These are phyloP conservation scores for Nemophila menziesii DNA, from an alignment of 257 asterid species.

Conservation along the genomic window DNA sequence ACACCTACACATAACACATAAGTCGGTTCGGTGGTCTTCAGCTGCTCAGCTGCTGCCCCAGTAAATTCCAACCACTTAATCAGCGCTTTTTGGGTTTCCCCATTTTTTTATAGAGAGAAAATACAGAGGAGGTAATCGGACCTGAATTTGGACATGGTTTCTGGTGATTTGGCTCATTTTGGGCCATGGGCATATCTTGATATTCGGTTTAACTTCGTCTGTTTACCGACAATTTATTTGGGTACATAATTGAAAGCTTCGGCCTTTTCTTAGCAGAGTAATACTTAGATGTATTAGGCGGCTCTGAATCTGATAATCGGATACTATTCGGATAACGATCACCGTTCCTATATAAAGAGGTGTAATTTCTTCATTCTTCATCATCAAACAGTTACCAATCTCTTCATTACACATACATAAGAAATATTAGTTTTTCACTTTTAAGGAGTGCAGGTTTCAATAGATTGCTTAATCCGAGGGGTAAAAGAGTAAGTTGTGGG, in stretches of 20 bases:
- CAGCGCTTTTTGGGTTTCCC: too few relatives aligned
- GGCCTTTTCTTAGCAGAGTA: conserved; percentile 1
- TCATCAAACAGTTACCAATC: background rate
- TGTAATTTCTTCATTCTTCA: conserved; percentile 1
- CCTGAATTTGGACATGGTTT: conserved; percentile 6
- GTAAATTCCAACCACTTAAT: too few relatives aligned
- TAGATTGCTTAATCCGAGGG: background rate
- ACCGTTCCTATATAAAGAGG: conserved; percentile 1
- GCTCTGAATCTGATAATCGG: too few relatives aligned
- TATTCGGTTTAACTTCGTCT: conserved; percentile 1
- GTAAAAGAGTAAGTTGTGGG: conserved; percentile 10
- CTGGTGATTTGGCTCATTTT: background rate
- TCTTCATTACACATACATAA: background rate
- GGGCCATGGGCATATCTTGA: conserved; percentile 4
- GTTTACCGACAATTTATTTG: background rate
- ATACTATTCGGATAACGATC: background rate
- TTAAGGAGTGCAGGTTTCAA: background rate
- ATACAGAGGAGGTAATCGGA: too few relatives aligned
- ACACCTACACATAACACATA: too few relatives aligned
- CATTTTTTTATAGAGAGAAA: too few relatives aligned
- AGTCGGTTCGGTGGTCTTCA: too few relatives aligned
- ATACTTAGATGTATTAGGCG: background rate
- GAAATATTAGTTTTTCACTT: too few relatives aligned
- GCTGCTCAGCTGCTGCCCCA: too few relatives aligned
- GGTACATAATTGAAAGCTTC: background rate